Percentiles rank a stretch among this genome's conserved stretches.
phyloP scores from a whole-genome alignment of 176 grass and related monocot genomes.

The Carex littledalei region DNA sequence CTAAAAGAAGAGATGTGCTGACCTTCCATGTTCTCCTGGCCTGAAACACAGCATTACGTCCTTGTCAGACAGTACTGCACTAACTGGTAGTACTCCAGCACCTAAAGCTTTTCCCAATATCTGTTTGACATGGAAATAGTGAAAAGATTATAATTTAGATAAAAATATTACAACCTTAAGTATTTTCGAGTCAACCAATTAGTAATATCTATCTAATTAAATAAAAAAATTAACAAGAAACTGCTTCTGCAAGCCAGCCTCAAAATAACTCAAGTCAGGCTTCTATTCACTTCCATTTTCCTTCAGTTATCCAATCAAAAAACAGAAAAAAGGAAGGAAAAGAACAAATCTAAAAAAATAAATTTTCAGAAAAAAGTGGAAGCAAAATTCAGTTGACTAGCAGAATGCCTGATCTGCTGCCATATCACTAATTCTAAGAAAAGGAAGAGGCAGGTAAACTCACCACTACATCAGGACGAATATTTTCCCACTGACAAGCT shows the following conservation, averaged over 20 bases:
- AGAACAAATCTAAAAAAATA: not conserved
- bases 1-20: not conserved
- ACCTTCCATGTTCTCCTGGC: conserved; percentile 97
- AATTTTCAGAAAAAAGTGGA: not conserved
- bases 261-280: not conserved
- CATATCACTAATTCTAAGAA: not conserved
- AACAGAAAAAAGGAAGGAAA: conserved; percentile 1
- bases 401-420: not conserved
- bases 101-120: conserved; percentile 95
- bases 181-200: not conserved
- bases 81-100: conserved; percentile 91
- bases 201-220: no score
- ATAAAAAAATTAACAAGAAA: conserved; percentile 1
- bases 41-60: conserved; percentile 92
- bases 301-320: not conserved
- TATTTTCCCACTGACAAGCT: conserved; percentile 82
- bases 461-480: conserved; percentile 93
- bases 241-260: not conserved
- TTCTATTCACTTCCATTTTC: not conserved
- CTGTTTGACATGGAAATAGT: conserved; percentile 31
- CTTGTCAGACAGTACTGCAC: conserved; percentile 96
- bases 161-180: not conserved
- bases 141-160: no score
- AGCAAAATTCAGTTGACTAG: not conserved
- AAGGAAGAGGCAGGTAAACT: not conserved